Percentiles rank a stretch among this genome's conserved stretches.
phyloP scores from a whole-genome alignment of 306 rosid genomes.

The Medicago ruthenica region DNA sequence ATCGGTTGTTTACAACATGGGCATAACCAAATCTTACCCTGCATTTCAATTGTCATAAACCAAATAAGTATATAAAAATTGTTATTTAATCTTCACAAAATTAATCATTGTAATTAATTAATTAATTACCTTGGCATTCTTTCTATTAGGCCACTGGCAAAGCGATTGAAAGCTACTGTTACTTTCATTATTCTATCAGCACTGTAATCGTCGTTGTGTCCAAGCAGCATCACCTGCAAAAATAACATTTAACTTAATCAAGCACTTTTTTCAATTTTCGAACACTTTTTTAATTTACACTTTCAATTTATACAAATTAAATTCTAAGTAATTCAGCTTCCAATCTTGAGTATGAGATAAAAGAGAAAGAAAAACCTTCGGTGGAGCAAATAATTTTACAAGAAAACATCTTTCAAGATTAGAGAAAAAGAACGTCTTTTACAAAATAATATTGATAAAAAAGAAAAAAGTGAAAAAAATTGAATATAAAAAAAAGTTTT shows the following conservation, averaged over 20 bases:
- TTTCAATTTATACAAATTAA: too few species aligned
- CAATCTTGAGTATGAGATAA: too few species aligned
- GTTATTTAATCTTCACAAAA: not conserved
- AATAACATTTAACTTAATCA: not conserved
- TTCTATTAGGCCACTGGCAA: constrained; percentile 58
- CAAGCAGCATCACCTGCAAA: constrained; percentile 82
- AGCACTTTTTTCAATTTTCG: too few species aligned
- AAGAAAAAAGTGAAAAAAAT: too few species aligned
- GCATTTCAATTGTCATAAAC: constrained; percentile 30
- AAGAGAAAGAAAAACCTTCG: too few species aligned
- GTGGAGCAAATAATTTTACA: too few species aligned
- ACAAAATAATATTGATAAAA: too few species aligned
- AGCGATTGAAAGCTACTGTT: constrained; percentile 42
- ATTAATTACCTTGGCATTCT: constrained; percentile 76
- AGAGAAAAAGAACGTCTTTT: too few species aligned
- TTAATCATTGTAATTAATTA: not conserved
- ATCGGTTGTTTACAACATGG: constrained; percentile 81
- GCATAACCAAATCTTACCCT: constrained; percentile 91
- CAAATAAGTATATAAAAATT: not conserved
- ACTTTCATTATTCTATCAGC: constrained; percentile 67
- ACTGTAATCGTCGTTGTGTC: constrained; percentile 63
- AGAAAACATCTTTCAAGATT: too few species aligned
- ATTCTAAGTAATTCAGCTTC: too few species aligned
- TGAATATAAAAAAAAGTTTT: too few species aligned
- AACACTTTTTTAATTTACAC: too few species aligned